Percentiles rank a stretch among this genome's conserved stretches.
Conservation (phyloP, 2,329 filamentous ascomycete genomes). For the Seiridium unicorne region DNA sequence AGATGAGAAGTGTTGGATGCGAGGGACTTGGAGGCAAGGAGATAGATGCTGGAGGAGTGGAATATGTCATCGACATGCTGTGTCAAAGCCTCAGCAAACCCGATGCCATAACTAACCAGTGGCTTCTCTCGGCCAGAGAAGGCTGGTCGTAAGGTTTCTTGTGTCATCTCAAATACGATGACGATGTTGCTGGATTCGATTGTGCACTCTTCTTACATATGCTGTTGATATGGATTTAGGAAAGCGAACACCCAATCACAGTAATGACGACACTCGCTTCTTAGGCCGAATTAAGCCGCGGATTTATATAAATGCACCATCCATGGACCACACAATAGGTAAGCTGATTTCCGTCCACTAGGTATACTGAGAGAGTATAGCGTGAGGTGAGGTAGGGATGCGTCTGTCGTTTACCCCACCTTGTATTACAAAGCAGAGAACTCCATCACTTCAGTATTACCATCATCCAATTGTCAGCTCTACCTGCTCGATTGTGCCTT, state of each 20-base stretch:
- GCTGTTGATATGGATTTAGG: too few species aligned
- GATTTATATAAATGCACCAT: too few species aligned
- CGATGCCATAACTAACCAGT: constrained; percentile 42
- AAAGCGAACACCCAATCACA: too few species aligned
- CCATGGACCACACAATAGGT: too few species aligned
- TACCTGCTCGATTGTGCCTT: too few species aligned
- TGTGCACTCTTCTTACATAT: too few species aligned
- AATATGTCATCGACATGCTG: constrained; percentile 41
- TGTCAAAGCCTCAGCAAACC: constrained; percentile 41
- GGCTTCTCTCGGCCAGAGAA: constrained; percentile 17
- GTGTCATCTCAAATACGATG: not conserved
- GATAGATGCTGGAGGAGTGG: constrained; percentile 43
- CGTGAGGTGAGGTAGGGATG: not conserved
- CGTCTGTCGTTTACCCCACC: not conserved
- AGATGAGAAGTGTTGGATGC: constrained; percentile 44
- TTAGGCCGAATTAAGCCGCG: too few species aligned
- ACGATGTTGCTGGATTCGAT: not conserved
- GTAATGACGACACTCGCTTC: too few species aligned
- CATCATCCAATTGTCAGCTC: too few species aligned
- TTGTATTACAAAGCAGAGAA: not conserved
- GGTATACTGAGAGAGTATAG: not conserved
- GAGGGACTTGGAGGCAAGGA: constrained; percentile 49
- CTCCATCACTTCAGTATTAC: too few species aligned
- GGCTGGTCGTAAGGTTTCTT: constrained; percentile 17
- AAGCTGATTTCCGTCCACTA: not conserved